Evolutionary conservation across 768 basidiomycete species (phyloP).

Genomic region (Neoboletus subvelutipes): DNA sequence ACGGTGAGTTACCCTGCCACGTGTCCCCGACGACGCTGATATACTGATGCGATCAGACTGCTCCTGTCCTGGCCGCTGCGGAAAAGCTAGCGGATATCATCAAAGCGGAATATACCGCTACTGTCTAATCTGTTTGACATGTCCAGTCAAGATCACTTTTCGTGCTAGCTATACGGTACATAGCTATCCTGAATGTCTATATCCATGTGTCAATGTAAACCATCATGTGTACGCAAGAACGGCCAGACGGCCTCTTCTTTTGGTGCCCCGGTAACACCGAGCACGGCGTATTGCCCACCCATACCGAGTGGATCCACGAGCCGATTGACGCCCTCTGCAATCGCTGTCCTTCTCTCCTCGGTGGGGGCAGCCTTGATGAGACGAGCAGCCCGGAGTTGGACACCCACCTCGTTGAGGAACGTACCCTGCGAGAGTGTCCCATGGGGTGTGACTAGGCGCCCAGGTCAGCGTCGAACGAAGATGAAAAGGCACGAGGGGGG

Average conservation of each 20-base stretch:
- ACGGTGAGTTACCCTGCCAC: constrained; percentile 34
- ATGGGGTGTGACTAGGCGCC: constrained; percentile 40
- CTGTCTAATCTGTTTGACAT: background rate
- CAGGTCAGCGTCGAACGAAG: constrained; percentile 6
- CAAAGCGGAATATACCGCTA: constrained; percentile 24
- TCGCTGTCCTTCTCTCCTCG: constrained; percentile 50
- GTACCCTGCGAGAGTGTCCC: constrained; percentile 73
- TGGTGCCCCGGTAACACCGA: constrained; percentile 48
- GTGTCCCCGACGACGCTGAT: background rate
- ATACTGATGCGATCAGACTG: constrained; percentile 21
- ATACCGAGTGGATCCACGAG: constrained; percentile 81
- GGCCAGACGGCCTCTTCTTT: constrained; percentile 31
- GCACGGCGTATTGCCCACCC: constrained; percentile 84
- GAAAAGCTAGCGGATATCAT: constrained; percentile 36
- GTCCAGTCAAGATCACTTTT: background rate
- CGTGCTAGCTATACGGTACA: background rate
- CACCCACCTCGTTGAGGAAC: constrained; percentile 80
- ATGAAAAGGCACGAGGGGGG: constrained; percentile 2
- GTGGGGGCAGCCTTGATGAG: constrained; percentile 53
- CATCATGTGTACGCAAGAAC: constrained; percentile 18
- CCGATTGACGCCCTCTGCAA: constrained; percentile 60
- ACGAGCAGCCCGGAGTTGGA: constrained; percentile 61
- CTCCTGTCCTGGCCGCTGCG: constrained; percentile 31
- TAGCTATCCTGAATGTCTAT: background rate
- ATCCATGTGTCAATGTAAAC: background rate